These are phyloP conservation scores for Leccinum aurantiacum DNA, from an alignment of 768 basidiomycete genomes.

Conservation along the genomic window DNA sequence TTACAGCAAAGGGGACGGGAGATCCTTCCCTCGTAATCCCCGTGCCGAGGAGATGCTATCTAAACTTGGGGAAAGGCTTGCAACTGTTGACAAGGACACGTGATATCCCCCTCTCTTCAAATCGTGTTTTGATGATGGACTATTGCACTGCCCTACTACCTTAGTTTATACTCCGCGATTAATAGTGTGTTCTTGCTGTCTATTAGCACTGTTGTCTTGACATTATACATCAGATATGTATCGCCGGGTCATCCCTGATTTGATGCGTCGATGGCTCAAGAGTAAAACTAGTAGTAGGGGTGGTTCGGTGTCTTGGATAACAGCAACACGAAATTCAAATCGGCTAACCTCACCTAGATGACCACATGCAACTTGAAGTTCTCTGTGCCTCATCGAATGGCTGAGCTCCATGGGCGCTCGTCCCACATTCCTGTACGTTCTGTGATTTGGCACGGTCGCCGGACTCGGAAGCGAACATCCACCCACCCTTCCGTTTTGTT, in stretches of 20 bases:
- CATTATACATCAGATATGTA: slow-evolving; percentile 2
- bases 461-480: too few relatives aligned
- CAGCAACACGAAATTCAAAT: not conserved
- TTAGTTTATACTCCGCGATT: slow-evolving; percentile 2
- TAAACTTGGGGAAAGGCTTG: slow-evolving; percentile 62
- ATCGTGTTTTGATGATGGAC: not conserved
- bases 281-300: not conserved
- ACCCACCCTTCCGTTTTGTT: too few relatives aligned
- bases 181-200: slow-evolving; percentile 3
- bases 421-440: too few relatives aligned
- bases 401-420: too few relatives aligned
- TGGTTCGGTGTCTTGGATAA: not conserved
- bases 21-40: slow-evolving; percentile 65
- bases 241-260: not conserved
- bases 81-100: slow-evolving; percentile 52
- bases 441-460: too few relatives aligned
- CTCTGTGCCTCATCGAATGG: too few relatives aligned
- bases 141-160: not conserved
- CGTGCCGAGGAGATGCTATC: slow-evolving; percentile 63
- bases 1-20: slow-evolving; percentile 63
- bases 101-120: slow-evolving; percentile 18
- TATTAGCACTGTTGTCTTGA: slow-evolving; percentile 7
- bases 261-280: too few relatives aligned
- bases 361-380: not conserved
- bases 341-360: not conserved